Percentiles rank a stretch among this genome's conserved stretches.
Evolutionary conservation across 805 yeast species (phyloP).

Genomic region (Pichia exigua): DNA sequence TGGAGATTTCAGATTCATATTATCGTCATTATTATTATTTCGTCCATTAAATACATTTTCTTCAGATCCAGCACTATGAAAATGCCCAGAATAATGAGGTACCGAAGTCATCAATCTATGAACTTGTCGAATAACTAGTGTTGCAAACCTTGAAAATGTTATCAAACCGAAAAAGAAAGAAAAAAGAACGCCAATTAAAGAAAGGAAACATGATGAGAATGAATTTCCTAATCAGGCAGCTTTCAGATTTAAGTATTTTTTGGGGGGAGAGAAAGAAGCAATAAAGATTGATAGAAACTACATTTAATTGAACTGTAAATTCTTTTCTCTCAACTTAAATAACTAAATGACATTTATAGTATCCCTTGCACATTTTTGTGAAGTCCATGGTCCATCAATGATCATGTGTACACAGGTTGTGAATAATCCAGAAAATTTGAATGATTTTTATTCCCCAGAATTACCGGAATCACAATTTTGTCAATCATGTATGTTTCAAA

Average conservation of each 20-base stretch:
- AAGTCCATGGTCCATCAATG: constrained; percentile 66
- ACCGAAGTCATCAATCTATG: constrained; percentile 9
- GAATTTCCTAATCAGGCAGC: not conserved
- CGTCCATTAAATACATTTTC: not conserved
- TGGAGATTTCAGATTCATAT: constrained; percentile 1
- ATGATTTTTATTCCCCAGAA: constrained; percentile 31
- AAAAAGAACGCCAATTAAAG: not conserved
- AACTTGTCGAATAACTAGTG: too few species aligned
- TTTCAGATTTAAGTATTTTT: too few species aligned
- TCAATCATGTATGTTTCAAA: constrained; percentile 46
- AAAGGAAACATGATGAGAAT: not conserved
- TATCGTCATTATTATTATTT: not conserved
- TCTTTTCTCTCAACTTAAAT: too few species aligned
- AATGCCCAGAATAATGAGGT: constrained; percentile 1
- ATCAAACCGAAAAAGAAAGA: not conserved
- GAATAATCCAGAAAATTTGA: constrained; percentile 1
- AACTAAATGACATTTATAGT: constrained; percentile 34
- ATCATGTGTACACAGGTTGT: constrained; percentile 52
- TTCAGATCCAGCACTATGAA: not conserved
- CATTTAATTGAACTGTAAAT: too few species aligned
- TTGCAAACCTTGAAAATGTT: not conserved
- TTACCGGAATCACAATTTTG: constrained; percentile 36
- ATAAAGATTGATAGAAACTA: too few species aligned
- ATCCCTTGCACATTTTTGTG: constrained; percentile 69
- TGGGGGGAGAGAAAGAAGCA: too few species aligned